Evolutionary conservation across 2,329 filamentous ascomycete species (phyloP).

Genomic region (Arthrinium phaeospermum): DNA sequence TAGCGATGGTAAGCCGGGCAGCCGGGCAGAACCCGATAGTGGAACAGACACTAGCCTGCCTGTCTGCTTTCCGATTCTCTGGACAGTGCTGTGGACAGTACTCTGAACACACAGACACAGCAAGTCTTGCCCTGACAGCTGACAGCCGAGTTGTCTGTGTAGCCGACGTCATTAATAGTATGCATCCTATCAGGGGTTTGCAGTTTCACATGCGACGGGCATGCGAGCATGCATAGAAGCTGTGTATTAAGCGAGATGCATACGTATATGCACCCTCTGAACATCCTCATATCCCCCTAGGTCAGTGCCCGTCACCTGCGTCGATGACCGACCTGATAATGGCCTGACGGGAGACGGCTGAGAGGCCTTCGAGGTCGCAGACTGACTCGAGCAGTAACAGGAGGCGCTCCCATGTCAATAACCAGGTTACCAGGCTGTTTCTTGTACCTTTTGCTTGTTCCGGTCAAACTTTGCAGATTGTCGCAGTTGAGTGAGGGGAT

Average conservation of each 20-base stretch:
- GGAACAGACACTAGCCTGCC: not conserved
- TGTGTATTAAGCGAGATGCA: not conserved
- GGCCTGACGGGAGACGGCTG: not conserved
- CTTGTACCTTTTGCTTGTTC: not conserved
- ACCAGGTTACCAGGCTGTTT: not conserved
- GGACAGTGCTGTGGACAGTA: not conserved
- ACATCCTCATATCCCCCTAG: constrained; percentile 3
- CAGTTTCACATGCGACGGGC: not conserved
- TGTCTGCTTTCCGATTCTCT: not conserved
- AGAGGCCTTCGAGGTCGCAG: not conserved
- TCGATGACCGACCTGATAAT: not conserved
- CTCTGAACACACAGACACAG: too few relatives aligned
- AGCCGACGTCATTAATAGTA: not conserved
- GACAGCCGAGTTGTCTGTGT: not conserved
- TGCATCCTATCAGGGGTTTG: not conserved
- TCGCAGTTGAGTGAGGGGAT: constrained; percentile 1
- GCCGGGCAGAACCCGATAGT: not conserved
- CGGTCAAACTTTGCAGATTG: not conserved
- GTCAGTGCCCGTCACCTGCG: not conserved
- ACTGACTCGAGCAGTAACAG: not conserved
- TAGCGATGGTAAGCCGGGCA: not conserved
- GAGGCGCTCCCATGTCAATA: not conserved
- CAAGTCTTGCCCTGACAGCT: not conserved
- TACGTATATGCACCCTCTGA: not conserved
- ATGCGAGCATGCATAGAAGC: not conserved